Conservation (phyloP, 352 stramenopile genomes). For the Chrysophaeum taylorii region DNA sequence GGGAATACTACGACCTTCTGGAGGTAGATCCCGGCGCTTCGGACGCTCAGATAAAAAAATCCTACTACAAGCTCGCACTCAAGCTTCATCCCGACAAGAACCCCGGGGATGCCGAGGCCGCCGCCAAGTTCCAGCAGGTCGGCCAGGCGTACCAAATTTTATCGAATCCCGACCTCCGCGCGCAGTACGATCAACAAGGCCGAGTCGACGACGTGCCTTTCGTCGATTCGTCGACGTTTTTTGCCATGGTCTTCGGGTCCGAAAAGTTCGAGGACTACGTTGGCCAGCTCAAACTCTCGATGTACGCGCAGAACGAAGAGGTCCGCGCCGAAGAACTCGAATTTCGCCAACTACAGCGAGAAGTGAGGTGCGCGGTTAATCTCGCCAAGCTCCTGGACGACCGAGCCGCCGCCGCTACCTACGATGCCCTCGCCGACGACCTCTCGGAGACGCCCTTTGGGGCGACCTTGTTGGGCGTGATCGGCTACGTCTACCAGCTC, state of each 20-base stretch:
- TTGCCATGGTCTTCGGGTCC: conserved; percentile 65
- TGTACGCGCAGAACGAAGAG: conserved; percentile 40
- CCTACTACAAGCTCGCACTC: conserved; percentile 55
- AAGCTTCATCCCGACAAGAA: conserved; percentile 54
- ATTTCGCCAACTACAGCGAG: conserved; percentile 31
- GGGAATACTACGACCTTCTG: conserved; percentile 44
- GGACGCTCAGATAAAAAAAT: conserved; percentile 52
- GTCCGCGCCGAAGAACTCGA: conserved; percentile 33
- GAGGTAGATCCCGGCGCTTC: conserved; percentile 46
- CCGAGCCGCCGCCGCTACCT: conserved; percentile 18
- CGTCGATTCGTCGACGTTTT: conserved; percentile 53
- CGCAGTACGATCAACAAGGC: conserved; percentile 41
- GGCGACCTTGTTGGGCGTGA: conserved; percentile 24
- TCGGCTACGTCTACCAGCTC: conserved; percentile 28
- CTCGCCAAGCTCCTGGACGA: conserved; percentile 23
- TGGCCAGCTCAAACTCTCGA: conserved; percentile 51
- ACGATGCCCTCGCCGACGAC: conserved; percentile 15
- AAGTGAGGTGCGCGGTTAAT: conserved; percentile 32
- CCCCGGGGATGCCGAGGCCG: conserved; percentile 40
- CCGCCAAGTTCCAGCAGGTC: conserved; percentile 57
- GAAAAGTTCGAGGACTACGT: conserved; percentile 61
- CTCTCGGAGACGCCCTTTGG: conserved; percentile 27
- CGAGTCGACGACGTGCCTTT: conserved; percentile 27
- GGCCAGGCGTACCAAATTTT: conserved; percentile 64
- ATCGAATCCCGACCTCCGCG: conserved; percentile 43